Evolutionary conservation across 2,329 filamentous ascomycete species (phyloP).

Genomic region (Exserohilum rostratum): DNA sequence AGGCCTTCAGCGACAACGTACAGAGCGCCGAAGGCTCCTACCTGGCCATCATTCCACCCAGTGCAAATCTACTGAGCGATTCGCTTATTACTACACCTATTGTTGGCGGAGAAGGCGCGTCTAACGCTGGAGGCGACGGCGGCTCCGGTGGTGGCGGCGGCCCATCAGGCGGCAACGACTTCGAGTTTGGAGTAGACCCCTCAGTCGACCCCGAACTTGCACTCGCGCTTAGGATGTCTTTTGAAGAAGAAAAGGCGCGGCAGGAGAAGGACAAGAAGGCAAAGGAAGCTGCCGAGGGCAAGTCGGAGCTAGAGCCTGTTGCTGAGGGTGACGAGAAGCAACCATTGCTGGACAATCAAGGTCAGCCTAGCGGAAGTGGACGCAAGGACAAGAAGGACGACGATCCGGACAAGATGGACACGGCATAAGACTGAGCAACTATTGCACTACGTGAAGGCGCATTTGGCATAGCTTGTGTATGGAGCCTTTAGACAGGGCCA

Average conservation of each 20-base stretch:
- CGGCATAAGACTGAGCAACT: constrained; percentile 62
- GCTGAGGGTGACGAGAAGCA: constrained; percentile 69
- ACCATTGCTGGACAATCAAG: constrained; percentile 68
- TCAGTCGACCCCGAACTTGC: constrained; percentile 92
- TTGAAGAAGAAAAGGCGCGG: constrained; percentile 96
- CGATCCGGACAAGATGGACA: constrained; percentile 86
- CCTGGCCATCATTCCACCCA: constrained; percentile 87
- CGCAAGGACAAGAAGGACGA: constrained; percentile 57
- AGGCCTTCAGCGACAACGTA: constrained; percentile 90
- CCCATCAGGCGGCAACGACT: constrained; percentile 64
- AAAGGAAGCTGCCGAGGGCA: constrained; percentile 72
- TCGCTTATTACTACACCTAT: constrained; percentile 89
- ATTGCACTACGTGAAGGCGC: not conserved
- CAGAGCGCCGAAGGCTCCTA: constrained; percentile 89
- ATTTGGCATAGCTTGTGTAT: constrained; percentile 3
- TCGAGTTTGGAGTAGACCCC: constrained; percentile 90
- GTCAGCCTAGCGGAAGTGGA: constrained; percentile 68
- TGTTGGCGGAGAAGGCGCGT: constrained; percentile 77
- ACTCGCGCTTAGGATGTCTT: constrained; percentile 92
- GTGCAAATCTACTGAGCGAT: constrained; percentile 89
- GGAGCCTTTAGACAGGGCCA: constrained; percentile 23
- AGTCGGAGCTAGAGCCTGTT: constrained; percentile 79
- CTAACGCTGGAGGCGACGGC: constrained; percentile 61
- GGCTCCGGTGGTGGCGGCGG: constrained; percentile 61
- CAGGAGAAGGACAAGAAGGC: constrained; percentile 84